Evolutionary conservation across 2,329 filamentous ascomycete genomes (phyloP), one percentile per base, ranked within the genome.

Genomic region (Curvularia hawaiiensis): DNA sequence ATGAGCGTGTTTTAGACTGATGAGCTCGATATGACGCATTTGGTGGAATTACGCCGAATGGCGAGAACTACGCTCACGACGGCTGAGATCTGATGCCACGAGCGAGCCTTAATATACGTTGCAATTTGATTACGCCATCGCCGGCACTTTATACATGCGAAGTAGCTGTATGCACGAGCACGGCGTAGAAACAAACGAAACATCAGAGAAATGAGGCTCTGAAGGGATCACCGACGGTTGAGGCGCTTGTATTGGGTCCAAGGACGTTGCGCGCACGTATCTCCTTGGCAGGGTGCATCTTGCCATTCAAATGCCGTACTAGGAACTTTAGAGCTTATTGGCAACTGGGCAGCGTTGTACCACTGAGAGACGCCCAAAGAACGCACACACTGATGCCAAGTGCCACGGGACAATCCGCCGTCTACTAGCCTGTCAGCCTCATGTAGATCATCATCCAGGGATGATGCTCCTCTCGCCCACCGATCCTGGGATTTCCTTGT

Each of bases 391-490:
- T 35, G 28, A 31, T 35, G 44, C 44, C 44, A 57, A 56, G 45
- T 18, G 54, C 54, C 10, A 54, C 54, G 54, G 50, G 44, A 24
- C 45, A 54, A 45, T 39, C 54, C 54, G 54, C 35, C 49, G 40
- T 54, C 40, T 47, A 10, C 28, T 48, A 44, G 54, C 50, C 18
- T 52, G 7, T 57, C 44, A 57, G 54, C 54, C 54, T 57, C 50
- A 57, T 49, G 54, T 47, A 45, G 54, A 57, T 57, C 50, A 56
- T 35, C 44, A 43, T 54, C 38, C 50, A 26, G 22, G 50, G 31
- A 57, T 56, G 40, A 38, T 44, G 53, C 53, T 28, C 26, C 48
- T 47, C 40, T 24, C 45, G 50, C 30, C 54, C 44, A 46, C 48
- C 33, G 30, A 26, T 22, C 31, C 46, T 28, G 26, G 41, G 14